Evolutionary conservation across 2,329 filamentous ascomycete species (phyloP), one percentile per base, ranked within the genome.

Genomic region (Hypoxylon sp.): DNA sequence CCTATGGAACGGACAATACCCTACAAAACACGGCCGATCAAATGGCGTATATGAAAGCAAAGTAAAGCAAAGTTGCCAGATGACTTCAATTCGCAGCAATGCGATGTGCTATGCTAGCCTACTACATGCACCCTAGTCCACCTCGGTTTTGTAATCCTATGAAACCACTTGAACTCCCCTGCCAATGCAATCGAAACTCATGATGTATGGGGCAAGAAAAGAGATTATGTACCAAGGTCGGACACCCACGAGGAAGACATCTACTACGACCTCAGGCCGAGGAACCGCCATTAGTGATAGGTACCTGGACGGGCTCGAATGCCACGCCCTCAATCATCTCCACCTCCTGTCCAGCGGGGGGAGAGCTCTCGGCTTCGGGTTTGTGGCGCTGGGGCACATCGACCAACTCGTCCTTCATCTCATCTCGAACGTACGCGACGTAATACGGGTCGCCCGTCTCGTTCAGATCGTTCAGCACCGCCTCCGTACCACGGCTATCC

Each of bases 391-490:
- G 79, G 1, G 83, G 83, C 1, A 85, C 80, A 51, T 81, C 78
- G 23, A 86, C 83, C 48, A 83, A 78, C 5, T 86, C 78, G 46
- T 88, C 82, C 73, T 89, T 89, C 71, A 87, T 80, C 32, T 87
- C 81, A 55, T 91, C 91, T 45, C 87, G 85, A n/a, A 96, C 90
- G 73, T 96, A 96, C 43, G 94, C 93, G 21, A 96, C 85, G 75
- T 91, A 93, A 75, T 93, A 94, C 1, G 93, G 93, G 51, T 93
- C 94, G 3, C 93, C 92, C 78, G 80, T 89, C 9, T 82, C 85
- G 65, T 87, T 88, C 51, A 92, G 84, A 66, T 87, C 84, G 23
- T 87, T 83, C 69, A 96, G 89, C 41, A 97, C 92, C 52, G 90
- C 87, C 14, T 84, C 83, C 6, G 86, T 83, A 72, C 92, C 86